Conservation (phyloP, 129 eudicot species). For the Erigeron canadensis region DNA sequence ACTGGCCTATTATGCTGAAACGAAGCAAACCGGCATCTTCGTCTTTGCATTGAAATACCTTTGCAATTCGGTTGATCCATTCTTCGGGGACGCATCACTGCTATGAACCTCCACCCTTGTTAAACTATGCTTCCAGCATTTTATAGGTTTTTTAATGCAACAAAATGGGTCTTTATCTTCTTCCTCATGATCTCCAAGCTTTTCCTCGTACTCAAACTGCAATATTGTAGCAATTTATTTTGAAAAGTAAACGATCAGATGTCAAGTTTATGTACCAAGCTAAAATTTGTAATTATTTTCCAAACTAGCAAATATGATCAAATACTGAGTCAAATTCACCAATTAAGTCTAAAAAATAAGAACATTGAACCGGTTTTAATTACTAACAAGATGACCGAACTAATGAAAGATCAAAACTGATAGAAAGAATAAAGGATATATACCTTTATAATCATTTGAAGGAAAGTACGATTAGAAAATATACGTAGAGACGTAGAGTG, state of each 20-base stretch:
- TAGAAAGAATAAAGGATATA: too few relatives aligned
- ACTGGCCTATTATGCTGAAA: neutral
- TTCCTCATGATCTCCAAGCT: neutral
- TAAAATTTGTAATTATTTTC: too few relatives aligned
- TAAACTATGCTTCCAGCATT: constrained; percentile 37
- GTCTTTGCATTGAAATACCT: constrained; percentile 17
- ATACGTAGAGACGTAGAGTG: too few relatives aligned
- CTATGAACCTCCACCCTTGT: constrained; percentile 23
- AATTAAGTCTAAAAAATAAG: too few relatives aligned
- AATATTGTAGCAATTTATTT: neutral
- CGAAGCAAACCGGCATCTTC: neutral
- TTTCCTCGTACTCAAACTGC: constrained; percentile 21
- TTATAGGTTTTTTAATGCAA: constrained; percentile 22
- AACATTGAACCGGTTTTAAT: too few relatives aligned
- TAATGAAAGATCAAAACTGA: too few relatives aligned
- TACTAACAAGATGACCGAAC: too few relatives aligned
- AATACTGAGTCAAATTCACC: too few relatives aligned
- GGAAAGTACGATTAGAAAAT: too few relatives aligned
- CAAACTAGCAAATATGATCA: too few relatives aligned
- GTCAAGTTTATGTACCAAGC: neutral
- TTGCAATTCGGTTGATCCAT: constrained; percentile 14
- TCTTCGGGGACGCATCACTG: neutral
- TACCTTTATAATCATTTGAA: too few relatives aligned
- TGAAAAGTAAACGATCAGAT: neutral
- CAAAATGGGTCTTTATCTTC: constrained; percentile 26